A percentile compares a stretch with the other conserved stretches of the same genome.
These are phyloP conservation scores for Pulveroboletus sp. DNA, from an alignment of 768 basidiomycete genomes.

Conservation along the genomic window DNA sequence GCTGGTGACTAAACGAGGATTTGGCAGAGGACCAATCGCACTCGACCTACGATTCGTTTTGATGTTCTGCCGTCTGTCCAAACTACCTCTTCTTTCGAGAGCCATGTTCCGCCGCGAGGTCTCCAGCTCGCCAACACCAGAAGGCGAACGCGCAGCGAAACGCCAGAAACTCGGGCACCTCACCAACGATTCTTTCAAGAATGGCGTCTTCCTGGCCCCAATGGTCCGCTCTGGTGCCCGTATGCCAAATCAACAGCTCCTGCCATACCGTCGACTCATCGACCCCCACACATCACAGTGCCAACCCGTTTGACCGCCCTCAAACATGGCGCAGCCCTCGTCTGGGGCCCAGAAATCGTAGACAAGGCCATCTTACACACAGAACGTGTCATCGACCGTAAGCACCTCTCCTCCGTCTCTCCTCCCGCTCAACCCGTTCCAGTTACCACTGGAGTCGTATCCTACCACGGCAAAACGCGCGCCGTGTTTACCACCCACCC, in stretches of 20 bases:
- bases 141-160: slow-evolving; percentile 38
- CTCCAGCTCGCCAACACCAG: slow-evolving; percentile 33
- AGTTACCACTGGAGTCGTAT: slow-evolving; percentile 85
- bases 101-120: slow-evolving; percentile 48
- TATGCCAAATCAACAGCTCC: slow-evolving; percentile 37
- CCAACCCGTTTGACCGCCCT: slow-evolving; percentile 82
- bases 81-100: not conserved
- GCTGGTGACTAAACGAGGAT: too few species aligned
- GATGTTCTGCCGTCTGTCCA: not conserved
- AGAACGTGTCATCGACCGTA: slow-evolving; percentile 81
- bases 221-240: slow-evolving; percentile 95
- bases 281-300: slow-evolving; percentile 42
- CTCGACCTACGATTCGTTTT: not conserved
- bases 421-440: slow-evolving; percentile 5
- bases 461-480: slow-evolving; percentile 77
- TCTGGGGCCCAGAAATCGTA: slow-evolving; percentile 96
- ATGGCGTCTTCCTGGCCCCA: slow-evolving; percentile 92
- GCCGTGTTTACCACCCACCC: slow-evolving; percentile 93
- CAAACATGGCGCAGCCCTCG: slow-evolving; percentile 88
- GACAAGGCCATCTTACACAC: slow-evolving; percentile 93
- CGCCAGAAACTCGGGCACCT: slow-evolving; percentile 54
- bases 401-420: slow-evolving; percentile 26
- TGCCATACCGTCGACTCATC: not conserved
- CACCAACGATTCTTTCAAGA: slow-evolving; percentile 70
- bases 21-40: too few species aligned